Base-by-base conservation (phyloP, 1,284 basidiomycete species). In the Stygiomarasmius scandens region DNA sequence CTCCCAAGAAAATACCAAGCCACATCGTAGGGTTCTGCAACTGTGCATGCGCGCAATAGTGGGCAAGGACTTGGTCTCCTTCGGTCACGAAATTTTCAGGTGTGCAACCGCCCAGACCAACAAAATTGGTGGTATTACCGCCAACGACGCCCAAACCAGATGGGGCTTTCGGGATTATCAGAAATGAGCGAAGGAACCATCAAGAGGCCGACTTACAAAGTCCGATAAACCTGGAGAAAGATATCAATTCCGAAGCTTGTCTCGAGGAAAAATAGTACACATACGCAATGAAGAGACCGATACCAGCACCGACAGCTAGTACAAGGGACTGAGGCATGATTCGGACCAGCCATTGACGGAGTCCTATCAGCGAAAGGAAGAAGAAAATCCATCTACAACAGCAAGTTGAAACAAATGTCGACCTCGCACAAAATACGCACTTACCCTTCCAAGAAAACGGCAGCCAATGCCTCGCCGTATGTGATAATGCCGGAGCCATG, bases 321-420 rank as follows among this genome's bases (percentile, higher is more conserved):
- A 93, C 87, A 49, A 96, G 82, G 2, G 92, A 94, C 61, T 92
- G 89, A 1, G 93, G 93, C 81, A 96, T 92, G 54, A 94, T 82
- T 41, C 93, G 86, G 12, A 89, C 91, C 23, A 96, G 81, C 93
- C 92, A 95, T 77, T 95, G 93, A 58, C 93, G 92, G 49, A 96
- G 80, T 66, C 93, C 93, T 50, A 95, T 77, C 32, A 96, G 67
- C 1, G 93, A 94, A 19, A 96, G 79, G 65, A 89, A 66, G 63
- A 95, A 83, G 78, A 96, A 96, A 48, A 96, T 76, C 87, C 92
- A 92, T 41, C 89, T 86, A 25, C 23, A 59, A 56, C 34, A 19
- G 29, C 12, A 32, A 32, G 29, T 32, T 6, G 12, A 32, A 32
- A 32, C 5, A 48, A 60, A 53, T 24, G 25, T 6, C 27, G 49